Evolutionary conservation across 768 basidiomycete genomes (phyloP).

Genomic region (Leccinum disarticulatum): DNA sequence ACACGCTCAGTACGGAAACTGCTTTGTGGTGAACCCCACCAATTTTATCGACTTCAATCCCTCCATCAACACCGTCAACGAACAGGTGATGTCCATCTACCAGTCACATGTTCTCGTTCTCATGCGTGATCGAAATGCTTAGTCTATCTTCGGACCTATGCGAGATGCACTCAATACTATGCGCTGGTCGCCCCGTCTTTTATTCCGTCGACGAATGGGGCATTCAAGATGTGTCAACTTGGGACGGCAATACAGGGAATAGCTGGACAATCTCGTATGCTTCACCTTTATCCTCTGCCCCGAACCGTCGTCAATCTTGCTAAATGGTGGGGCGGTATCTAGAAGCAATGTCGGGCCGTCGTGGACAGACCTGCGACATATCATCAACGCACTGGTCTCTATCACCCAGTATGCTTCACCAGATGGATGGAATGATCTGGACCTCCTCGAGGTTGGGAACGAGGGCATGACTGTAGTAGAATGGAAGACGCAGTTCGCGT

Average conservation of each 20-base stretch:
- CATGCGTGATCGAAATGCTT: not conserved
- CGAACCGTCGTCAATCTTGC: not conserved
- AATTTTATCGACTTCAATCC: no score
- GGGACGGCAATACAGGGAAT: constrained; percentile 40
- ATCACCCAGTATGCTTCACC: constrained; percentile 44
- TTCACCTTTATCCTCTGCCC: not conserved
- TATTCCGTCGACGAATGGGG: constrained; percentile 55
- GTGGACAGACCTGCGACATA: constrained; percentile 8
- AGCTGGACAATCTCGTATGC: constrained; percentile 51
- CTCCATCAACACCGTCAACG: no score
- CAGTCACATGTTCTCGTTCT: no score
- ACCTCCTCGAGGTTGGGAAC: constrained; percentile 57
- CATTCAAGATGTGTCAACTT: constrained; percentile 52
- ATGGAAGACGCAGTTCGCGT: constrained; percentile 1
- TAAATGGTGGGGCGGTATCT: not conserved
- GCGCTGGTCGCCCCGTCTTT: constrained; percentile 30
- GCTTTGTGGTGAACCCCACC: no score
- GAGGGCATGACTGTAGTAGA: constrained; percentile 35
- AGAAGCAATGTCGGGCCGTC: constrained; percentile 14
- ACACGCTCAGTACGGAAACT: constrained; percentile 9
- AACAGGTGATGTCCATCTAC: no score
- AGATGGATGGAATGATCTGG: constrained; percentile 52
- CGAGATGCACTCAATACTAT: constrained; percentile 5
- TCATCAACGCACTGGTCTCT: constrained; percentile 36
- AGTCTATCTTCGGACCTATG: constrained; percentile 6